Evolutionary conservation across 139 green algal genomes (phyloP), one percentile per base, ranked within the genome.

Genomic region (Chlorella sp.): DNA sequence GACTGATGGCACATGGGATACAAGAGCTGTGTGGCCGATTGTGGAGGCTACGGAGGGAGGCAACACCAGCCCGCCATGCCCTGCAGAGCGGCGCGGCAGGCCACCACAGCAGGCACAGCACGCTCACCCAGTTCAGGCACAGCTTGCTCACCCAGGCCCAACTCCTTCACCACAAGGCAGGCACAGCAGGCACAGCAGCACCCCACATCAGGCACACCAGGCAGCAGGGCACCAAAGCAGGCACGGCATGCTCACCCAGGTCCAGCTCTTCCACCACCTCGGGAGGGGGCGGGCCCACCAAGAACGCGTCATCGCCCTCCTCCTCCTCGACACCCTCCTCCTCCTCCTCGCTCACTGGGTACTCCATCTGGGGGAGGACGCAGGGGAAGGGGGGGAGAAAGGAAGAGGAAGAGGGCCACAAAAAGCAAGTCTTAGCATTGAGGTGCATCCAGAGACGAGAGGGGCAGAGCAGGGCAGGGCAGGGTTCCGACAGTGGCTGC

Each of bases 241-340:
- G 68, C 68, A 34, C 71, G 39, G 71, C 48, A 21, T 7, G 9
- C 42, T 79, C 86, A 81, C 88, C 92, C 30, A 61, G 89, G 28
- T 95, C 94, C 48, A 91, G 80, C 90, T 97, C 95, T 48, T 92
- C 90, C 9, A 92, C 69, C 71, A 96, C 66, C n/a, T 97, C 96
- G 76, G 95, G 96, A 14, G 96, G 96, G 40, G 92, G 86, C 1
- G 96, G 96, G 7, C 95, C 96, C 32, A 97, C 91, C 83, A 98
- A 18, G 14, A 92, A 60, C 19, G 92, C 92, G 22, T 89, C 92
- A 21, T 89, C 92, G n/a, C 90, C 92, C 28, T 86, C 93, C 21
- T 76, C 42, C 19, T 21, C 89, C 12, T 37, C n/a, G 34, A 39
- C 37, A 36, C 61, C 28, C 71, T 79, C 28, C 28, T 60, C 68